Conservation (phyloP, 2,329 filamentous ascomycete species). For the Phyllosticta paracitricarpa region DNA sequence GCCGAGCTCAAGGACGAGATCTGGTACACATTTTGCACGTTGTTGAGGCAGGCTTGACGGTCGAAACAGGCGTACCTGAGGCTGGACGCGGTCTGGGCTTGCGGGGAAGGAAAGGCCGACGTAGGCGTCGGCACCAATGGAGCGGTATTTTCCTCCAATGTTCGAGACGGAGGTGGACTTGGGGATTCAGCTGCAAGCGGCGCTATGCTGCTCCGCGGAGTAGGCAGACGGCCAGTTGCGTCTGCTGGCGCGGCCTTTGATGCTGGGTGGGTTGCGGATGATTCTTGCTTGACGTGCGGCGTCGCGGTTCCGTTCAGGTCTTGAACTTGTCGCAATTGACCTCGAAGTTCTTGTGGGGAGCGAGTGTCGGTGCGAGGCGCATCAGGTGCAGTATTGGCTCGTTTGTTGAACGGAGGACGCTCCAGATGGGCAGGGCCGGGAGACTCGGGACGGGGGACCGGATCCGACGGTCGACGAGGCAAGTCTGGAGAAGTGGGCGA, state of each 20-base stretch:
- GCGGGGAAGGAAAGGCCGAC: neutral
- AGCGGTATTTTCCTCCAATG: neutral
- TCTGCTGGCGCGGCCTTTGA: too few species aligned
- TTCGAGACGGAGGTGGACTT: neutral
- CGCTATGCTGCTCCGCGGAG: neutral
- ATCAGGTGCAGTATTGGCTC: too few species aligned
- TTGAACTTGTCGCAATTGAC: too few species aligned
- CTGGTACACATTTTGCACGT: neutral
- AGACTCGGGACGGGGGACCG: too few species aligned
- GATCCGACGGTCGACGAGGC: neutral
- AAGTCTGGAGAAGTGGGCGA: neutral
- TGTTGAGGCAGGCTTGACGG: neutral
- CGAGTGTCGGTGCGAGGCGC: too few species aligned
- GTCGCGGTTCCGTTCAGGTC: too few species aligned
- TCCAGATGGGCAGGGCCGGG: too few species aligned
- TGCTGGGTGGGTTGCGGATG: neutral
- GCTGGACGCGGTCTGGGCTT: neutral
- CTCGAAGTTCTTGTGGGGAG: too few species aligned
- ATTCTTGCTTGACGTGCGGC: neutral
- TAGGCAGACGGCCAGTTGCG: neutral
- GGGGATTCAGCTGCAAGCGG: neutral
- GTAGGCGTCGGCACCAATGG: neutral
- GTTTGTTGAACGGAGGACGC: too few species aligned
- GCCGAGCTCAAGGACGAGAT: neutral
- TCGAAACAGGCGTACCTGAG: neutral